phyloP scores from a whole-genome alignment of 805 yeast species.

The Yarrowia sp. region DNA sequence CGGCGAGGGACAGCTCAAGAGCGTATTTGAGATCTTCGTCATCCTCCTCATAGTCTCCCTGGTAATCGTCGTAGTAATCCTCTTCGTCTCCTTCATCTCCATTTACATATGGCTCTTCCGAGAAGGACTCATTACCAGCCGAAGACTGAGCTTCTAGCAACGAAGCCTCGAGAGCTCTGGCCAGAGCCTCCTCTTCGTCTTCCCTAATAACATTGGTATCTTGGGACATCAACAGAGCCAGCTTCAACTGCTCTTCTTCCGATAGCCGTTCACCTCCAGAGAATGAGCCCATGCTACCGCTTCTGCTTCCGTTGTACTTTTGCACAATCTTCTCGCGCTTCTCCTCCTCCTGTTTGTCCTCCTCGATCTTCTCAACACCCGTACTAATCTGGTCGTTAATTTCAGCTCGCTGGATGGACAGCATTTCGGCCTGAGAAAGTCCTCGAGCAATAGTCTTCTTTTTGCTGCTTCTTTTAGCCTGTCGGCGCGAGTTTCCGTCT shows the following conservation, averaged over 20 bases:
- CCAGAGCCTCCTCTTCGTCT: constrained; percentile 10
- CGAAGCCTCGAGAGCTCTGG: constrained; percentile 6
- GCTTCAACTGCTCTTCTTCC: constrained; percentile 16
- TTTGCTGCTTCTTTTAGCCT: constrained; percentile 7
- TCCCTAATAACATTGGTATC: constrained; percentile 12
- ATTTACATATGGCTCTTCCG: neutral
- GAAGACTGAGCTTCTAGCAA: neutral
- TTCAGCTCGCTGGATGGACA: constrained; percentile 14
- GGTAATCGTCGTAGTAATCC: neutral
- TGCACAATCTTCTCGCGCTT: constrained; percentile 6
- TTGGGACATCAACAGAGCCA: constrained; percentile 16
- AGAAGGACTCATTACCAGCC: neutral
- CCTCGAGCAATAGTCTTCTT: constrained; percentile 14
- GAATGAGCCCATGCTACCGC: constrained; percentile 1
- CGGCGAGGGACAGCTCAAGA: constrained; percentile 30
- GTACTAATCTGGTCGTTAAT: constrained; percentile 17
- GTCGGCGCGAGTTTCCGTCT: constrained; percentile 2
- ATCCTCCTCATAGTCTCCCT: constrained; percentile 20
- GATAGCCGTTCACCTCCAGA: constrained; percentile 1
- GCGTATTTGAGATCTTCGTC: constrained; percentile 32
- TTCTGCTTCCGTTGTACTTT: constrained; percentile 15
- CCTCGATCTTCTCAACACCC: constrained; percentile 14
- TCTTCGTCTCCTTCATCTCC: neutral
- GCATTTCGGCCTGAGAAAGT: constrained; percentile 5
- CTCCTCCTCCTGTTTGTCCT: constrained; percentile 15